phyloP scores from a whole-genome alignment of 2,329 filamentous ascomycete species.

The Trichophyton benhamiae region DNA sequence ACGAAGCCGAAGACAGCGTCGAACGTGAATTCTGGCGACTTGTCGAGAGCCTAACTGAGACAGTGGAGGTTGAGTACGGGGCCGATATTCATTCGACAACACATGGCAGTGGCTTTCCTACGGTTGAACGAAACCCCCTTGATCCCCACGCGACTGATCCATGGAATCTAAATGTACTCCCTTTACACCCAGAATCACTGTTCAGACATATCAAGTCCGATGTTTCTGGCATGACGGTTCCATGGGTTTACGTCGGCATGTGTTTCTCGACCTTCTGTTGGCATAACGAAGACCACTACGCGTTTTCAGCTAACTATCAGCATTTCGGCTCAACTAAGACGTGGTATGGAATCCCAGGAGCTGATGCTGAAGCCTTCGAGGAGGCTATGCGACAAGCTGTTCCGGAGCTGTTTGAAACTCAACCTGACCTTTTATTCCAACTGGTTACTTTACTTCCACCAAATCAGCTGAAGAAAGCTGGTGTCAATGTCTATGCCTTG shows the following conservation, averaged over 20 bases:
- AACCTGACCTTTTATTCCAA: slow-evolving; percentile 91
- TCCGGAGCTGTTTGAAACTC: slow-evolving; percentile 90
- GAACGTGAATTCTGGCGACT: slow-evolving; percentile 95
- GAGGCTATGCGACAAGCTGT: slow-evolving; percentile 89
- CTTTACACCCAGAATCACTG: slow-evolving; percentile 77
- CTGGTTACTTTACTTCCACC: slow-evolving; percentile 91
- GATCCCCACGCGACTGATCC: slow-evolving; percentile 79
- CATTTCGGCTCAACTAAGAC: slow-evolving; percentile 98
- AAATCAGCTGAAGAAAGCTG: slow-evolving; percentile 82
- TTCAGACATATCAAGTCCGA: slow-evolving; percentile 97
- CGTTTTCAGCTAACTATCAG: slow-evolving; percentile 96
- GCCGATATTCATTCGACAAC: slow-evolving; percentile 97
- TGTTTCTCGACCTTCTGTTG: slow-evolving; percentile 99
- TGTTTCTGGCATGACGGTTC: slow-evolving; percentile 97
- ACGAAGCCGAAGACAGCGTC: slow-evolving; percentile 86
- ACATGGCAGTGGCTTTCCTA: slow-evolving; percentile 93
- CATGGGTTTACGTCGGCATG: slow-evolving; percentile 99
- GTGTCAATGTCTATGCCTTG: slow-evolving; percentile 84
- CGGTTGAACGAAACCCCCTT: slow-evolving; percentile 76
- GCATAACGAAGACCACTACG: slow-evolving; percentile 98
- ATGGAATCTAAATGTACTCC: slow-evolving; percentile 92
- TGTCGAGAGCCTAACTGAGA: slow-evolving; percentile 86
- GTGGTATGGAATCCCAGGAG: slow-evolving; percentile 94
- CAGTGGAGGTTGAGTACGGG: slow-evolving; percentile 94
- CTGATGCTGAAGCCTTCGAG: slow-evolving; percentile 90